Evolutionary conservation across 1,284 basidiomycete genomes (phyloP), one percentile per base, ranked within the genome.

Genomic region (Ganoderma lingzhi): DNA sequence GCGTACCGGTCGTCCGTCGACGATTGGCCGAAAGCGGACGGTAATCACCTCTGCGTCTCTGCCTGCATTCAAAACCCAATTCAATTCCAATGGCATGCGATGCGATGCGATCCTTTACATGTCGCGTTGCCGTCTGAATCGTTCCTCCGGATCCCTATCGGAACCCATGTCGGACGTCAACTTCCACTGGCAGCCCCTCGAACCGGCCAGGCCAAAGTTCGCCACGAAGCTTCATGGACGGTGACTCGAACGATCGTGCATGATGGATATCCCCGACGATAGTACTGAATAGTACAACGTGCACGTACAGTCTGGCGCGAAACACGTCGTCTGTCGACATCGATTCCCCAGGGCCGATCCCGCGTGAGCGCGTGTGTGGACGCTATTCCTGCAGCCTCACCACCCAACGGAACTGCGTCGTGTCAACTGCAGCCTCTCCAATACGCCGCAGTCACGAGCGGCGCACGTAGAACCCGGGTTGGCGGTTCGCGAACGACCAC

Each of bases 391-490:
- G 28, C 12, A 55, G 32, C 30, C 53, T 35, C 53, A 30, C 53
- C 6, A 56, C 53, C 23, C 23, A 23, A 28, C 14, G 30, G 1
- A 56, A 56, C 53, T 32, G 30, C 30, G 30, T 32, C 53, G 30
- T 19, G 30, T 56, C 19, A 8, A n/a, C n/a, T 28, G 9, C 39
- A 41, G 39, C 19, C 12, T 51, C 12, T 6, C 15, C 55, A 39
- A 35, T n/a, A 59, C 35, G 56, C 56, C 56, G 56, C 56, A 59
- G 56, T 59, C 56, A 59, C 37, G 19, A 59, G 32, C 56, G 35
- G 35, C 35, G 55, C 17, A 17, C 32, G 32, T 23, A 56, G 55
- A 19, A 35, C n/a, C 35, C 6, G 19, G 19, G 19, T 59, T 59
- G 56, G 56, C 56, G 32, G 35, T 59, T 32, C 35, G n/a, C 35